Evolutionary conservation across 2,329 filamentous ascomycete species (phyloP), one percentile per base, ranked within the genome.

Genomic region (Colletotrichum truncatum): DNA sequence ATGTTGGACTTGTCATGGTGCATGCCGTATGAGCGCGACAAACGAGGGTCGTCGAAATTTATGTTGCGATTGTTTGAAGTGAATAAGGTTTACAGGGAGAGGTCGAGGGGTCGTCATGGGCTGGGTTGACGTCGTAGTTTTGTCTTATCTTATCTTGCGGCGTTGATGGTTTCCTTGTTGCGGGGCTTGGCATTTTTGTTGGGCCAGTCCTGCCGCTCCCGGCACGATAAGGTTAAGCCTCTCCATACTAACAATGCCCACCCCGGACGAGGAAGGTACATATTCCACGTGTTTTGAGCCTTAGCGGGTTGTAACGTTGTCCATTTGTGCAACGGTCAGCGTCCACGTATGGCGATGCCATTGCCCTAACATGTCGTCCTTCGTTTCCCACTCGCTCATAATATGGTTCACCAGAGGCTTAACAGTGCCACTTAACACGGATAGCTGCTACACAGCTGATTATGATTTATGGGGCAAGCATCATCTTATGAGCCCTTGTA

Each of bases 1-100:
- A 63, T 11, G 69, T 67, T 41, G 67, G 62, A 64, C 72, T 73
- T 60, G 71, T 74, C 78, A 80, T 81, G 65, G 70, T 68, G 71
- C 54, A 60, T 62, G 52, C 57, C 62, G 70, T 70, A 75, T 76
- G 51, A 8, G 43, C 30, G 34, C 49, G 18, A 11, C 14, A 16
- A 12, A 38, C 23, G 18, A 18, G 9, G 23, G 14, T 62, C 14
- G 41, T 34, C 14, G 11, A 34, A 16, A 49, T 39, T 12, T 18
- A 16, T 5, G n/a, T 14, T 8, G 26, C 6, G 41, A 12, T 21
- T 6, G 32, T n/a, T 30, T 56, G 39, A 23, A 26, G 32, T 18
- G 10, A 25, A 38, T 30, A 26, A 46, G 21, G 63, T 51, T 62
- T 38, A 23, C 14, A 10, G 16, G 45, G 30, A 9, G 49, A 18